A percentile compares a stretch with the other conserved stretches of the same genome.
Evolutionary conservation across 768 basidiomycete genomes (phyloP).

Genomic region (Sporobolomyces roseus): DNA sequence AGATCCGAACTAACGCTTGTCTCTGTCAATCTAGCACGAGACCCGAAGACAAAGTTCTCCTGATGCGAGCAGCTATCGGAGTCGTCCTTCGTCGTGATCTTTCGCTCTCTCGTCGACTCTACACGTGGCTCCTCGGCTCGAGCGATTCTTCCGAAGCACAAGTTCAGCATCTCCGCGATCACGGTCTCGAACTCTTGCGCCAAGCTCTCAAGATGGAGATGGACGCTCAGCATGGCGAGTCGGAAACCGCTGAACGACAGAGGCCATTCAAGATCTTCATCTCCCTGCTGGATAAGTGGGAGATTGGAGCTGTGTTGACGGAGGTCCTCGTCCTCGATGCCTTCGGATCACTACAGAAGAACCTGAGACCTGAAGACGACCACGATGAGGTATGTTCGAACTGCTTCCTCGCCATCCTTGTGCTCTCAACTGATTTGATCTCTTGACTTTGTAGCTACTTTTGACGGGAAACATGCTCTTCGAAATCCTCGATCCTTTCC

Average conservation of each 20-base stretch:
- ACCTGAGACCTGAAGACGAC: conserved; percentile 51
- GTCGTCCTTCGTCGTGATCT: conserved; percentile 90
- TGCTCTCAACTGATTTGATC: not conserved
- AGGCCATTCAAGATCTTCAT: conserved; percentile 94
- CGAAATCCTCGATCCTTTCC: conserved; percentile 83
- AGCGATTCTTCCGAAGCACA: conserved; percentile 73
- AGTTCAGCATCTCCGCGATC: conserved; percentile 61
- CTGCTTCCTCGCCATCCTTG: not conserved
- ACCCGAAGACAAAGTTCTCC: conserved; percentile 67
- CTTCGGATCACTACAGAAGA: conserved; percentile 64
- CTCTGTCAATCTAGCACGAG: conserved; percentile 49
- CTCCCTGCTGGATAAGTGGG: conserved; percentile 93
- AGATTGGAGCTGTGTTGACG: conserved; percentile 78
- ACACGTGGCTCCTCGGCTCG: conserved; percentile 84
- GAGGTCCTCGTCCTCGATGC: conserved; percentile 74
- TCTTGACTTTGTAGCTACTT: conserved; percentile 57
- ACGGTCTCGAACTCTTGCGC: conserved; percentile 69
- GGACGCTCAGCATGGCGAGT: conserved; percentile 38
- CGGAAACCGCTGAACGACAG: conserved; percentile 63
- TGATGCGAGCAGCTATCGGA: conserved; percentile 78
- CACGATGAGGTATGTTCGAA: conserved; percentile 50
- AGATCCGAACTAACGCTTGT: not conserved
- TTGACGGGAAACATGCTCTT: conserved; percentile 84
- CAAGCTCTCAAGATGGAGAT: conserved; percentile 58
- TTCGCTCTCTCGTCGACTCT: conserved; percentile 84